phyloP scores from a whole-genome alignment of 257 asterid genomes.

The Solanum appendiculatum region DNA sequence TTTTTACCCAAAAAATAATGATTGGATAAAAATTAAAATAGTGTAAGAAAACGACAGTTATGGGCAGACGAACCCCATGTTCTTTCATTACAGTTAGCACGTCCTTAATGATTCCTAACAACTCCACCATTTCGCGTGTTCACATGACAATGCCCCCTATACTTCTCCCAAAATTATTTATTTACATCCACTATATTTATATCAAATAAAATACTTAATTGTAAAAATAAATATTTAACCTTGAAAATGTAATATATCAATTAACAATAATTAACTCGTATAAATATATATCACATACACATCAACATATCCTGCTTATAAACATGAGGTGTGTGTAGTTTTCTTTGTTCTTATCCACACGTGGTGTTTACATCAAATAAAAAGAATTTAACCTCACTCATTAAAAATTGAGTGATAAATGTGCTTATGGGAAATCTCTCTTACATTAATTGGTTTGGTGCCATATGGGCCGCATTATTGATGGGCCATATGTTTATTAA shows the following conservation, averaged over 20 bases:
- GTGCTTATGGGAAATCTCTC: too few species aligned
- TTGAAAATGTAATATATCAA: not conserved
- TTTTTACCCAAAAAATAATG: not conserved
- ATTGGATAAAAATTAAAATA: not conserved
- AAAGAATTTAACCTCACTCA: not conserved
- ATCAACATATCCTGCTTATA: not conserved
- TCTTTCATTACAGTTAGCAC: not conserved
- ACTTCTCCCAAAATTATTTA: not conserved
- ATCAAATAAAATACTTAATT: not conserved
- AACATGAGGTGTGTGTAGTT: not conserved
- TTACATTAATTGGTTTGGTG: not conserved
- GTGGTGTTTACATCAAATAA: not conserved
- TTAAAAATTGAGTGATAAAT: not conserved
- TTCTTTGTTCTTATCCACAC: not conserved
- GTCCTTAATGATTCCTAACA: slow-evolving; percentile 20
- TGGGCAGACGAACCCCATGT: not conserved
- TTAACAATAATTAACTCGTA: not conserved
- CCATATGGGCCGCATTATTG: not conserved
- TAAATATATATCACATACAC: not conserved
- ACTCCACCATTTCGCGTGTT: slow-evolving; percentile 5
- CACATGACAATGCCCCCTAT: slow-evolving; percentile 21
- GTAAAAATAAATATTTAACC: not conserved
- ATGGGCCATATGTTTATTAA: not conserved
- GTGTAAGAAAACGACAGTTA: not conserved
- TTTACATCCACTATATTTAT: not conserved